Percentiles rank a stretch among this genome's conserved stretches.
These are phyloP conservation scores for Santalum album DNA, from an alignment of 164 flowering plant genomes.

Conservation along the genomic window DNA sequence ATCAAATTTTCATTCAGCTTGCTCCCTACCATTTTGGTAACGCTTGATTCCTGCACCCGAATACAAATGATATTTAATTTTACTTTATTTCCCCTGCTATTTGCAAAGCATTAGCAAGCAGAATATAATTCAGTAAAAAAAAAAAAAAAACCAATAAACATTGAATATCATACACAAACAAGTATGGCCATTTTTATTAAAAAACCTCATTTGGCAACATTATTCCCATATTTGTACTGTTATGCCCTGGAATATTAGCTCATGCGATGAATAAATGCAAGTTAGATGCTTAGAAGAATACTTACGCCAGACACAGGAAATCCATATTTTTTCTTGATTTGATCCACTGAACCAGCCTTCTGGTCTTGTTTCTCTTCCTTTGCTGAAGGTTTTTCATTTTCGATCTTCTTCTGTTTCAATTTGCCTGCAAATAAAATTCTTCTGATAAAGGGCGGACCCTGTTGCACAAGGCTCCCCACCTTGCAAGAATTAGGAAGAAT, in stretches of 20 bases:
- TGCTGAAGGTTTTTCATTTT: slow-evolving; percentile 40
- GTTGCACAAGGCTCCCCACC: no score
- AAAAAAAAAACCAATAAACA: no score
- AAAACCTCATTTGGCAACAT: no score
- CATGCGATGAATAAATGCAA: no score
- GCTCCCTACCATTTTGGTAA: slow-evolving; percentile 46
- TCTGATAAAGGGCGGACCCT: no score
- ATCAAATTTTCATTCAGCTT: slow-evolving; percentile 65
- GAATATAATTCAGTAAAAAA: no score
- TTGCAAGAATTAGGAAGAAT: no score
- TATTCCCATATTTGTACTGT: no score
- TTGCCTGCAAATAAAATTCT: slow-evolving; percentile 38
- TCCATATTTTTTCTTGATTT: slow-evolving; percentile 85
- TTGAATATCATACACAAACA: no score
- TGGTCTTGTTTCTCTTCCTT: slow-evolving; percentile 49
- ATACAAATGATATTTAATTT: not conserved
- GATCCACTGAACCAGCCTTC: slow-evolving; percentile 52
- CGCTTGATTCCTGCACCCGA: slow-evolving; percentile 45
- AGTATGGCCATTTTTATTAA: no score
- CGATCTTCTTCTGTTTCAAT: slow-evolving; percentile 43
- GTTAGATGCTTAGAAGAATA: slow-evolving; percentile 1
- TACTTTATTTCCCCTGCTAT: not conserved
- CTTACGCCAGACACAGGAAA: slow-evolving; percentile 52
- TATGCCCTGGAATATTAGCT: no score
- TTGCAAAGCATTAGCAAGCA: not conserved